phyloP scores from a whole-genome alignment of 2,329 filamentous ascomycete species.

The Diaporthe vaccinii region DNA sequence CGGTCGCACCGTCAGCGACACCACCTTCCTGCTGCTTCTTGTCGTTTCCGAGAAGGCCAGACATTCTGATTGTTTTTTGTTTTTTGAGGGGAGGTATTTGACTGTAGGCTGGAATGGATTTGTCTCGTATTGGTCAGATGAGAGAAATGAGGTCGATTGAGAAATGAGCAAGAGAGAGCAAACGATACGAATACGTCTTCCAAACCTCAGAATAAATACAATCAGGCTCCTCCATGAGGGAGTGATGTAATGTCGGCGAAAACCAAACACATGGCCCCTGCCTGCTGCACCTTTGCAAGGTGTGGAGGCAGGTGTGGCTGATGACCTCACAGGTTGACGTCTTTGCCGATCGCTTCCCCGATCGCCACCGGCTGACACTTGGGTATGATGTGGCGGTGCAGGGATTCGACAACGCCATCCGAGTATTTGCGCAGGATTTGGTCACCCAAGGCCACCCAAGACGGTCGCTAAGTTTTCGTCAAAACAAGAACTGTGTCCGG shows the following conservation, averaged over 20 bases:
- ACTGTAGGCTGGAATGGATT: not conserved
- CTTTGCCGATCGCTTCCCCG: constrained; percentile 36
- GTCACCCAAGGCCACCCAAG: not conserved
- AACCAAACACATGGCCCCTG: constrained; percentile 7
- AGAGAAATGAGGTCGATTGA: not conserved
- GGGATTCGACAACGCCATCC: constrained; percentile 28
- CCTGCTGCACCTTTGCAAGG: constrained; percentile 6
- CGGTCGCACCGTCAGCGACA: constrained; percentile 35
- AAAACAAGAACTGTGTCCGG: not conserved
- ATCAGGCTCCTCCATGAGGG: not conserved
- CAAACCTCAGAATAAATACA: not conserved
- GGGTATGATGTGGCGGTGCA: constrained; percentile 40
- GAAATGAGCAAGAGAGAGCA: not conserved
- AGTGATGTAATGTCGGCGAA: constrained; percentile 11
- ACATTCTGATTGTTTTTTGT: constrained; percentile 26
- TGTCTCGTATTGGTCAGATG: not conserved
- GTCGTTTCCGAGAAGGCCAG: constrained; percentile 37
- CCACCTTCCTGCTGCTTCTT: constrained; percentile 35
- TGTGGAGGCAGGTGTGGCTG: constrained; percentile 37
- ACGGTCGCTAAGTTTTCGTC: not conserved
- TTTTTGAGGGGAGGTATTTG: not conserved
- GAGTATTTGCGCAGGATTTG: not conserved
- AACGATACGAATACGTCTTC: not conserved
- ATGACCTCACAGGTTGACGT: constrained; percentile 40
- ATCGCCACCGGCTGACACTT: constrained; percentile 14